Percentiles rank a stretch among this genome's conserved stretches.
These are phyloP conservation scores for Striga hermonthica DNA, from an alignment of 305 asterid species.

Conservation along the genomic window DNA sequence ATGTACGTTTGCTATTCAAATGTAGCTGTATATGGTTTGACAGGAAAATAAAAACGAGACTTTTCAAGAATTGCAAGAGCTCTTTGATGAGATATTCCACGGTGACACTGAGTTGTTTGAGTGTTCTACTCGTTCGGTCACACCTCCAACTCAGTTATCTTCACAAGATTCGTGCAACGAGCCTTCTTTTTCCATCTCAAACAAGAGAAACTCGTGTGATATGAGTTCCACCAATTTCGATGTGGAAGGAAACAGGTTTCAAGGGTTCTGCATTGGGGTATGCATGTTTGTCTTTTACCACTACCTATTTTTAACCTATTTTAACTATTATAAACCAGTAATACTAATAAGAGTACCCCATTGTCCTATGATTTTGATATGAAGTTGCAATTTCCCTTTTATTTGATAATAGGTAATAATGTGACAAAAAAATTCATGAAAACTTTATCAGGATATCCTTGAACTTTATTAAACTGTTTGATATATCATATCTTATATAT, in stretches of 20 bases:
- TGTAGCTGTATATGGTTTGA: constrained; percentile 36
- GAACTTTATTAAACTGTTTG: no score
- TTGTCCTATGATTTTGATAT: no score
- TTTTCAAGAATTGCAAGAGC: constrained; percentile 56
- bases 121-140: constrained; percentile 39
- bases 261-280: constrained; percentile 63
- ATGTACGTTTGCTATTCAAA: no score
- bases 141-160: constrained; percentile 36
- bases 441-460: no score
- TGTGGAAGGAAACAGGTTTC: constrained; percentile 29
- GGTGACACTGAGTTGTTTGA: constrained; percentile 35
- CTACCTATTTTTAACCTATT: no score
- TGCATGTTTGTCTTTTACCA: not conserved
- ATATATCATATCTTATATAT: no score
- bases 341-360: no score
- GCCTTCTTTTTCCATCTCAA: constrained; percentile 25
- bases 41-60: constrained; percentile 65
- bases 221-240: constrained; percentile 34
- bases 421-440: no score
- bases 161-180: constrained; percentile 41
- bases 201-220: constrained; percentile 47
- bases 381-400: no score
- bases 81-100: constrained; percentile 59
- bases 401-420: no score
- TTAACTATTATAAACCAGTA: no score